Conservation (phyloP, 352 stramenopile genomes). For the Peronosclerospora sorghi region DNA sequence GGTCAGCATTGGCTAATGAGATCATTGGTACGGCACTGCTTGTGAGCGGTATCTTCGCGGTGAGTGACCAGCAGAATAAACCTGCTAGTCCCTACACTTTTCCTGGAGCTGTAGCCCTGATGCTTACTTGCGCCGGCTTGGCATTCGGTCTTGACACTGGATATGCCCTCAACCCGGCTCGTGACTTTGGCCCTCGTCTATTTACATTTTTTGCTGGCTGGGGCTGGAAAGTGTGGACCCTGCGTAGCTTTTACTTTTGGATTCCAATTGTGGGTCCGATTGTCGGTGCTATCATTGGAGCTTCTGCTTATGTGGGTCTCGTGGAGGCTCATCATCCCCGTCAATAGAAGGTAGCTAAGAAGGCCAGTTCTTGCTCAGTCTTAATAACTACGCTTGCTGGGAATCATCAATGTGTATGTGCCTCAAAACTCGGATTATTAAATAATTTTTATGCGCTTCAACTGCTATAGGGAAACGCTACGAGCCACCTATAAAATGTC, state of each 20-base stretch:
- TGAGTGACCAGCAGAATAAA: constrained; percentile 36
- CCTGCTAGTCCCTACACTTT: constrained; percentile 28
- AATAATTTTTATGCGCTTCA: too few species aligned
- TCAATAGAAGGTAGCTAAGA: constrained; percentile 13
- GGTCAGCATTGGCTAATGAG: constrained; percentile 29
- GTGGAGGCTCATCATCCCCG: constrained; percentile 49
- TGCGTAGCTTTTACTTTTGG: constrained; percentile 67
- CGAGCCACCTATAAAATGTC: too few species aligned
- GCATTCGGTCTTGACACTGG: constrained; percentile 27
- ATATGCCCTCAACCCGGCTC: constrained; percentile 32
- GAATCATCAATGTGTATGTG: background rate
- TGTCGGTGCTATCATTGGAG: constrained; percentile 47
- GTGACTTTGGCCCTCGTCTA: constrained; percentile 35
- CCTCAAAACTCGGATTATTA: background rate
- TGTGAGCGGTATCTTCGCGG: constrained; percentile 29
- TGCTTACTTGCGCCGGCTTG: constrained; percentile 28
- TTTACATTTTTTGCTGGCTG: constrained; percentile 39
- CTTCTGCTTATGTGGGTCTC: constrained; percentile 53
- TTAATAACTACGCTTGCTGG: background rate
- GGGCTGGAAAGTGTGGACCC: constrained; percentile 31
- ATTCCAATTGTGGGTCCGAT: constrained; percentile 62
- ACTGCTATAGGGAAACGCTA: too few species aligned
- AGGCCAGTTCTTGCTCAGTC: too few species aligned
- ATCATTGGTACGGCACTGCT: constrained; percentile 33
- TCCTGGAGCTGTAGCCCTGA: constrained; percentile 22